Evolutionary conservation across 495 filamentous ascomycete species (phyloP), one percentile per base, ranked within the genome.

Genomic region (Podospora australis): DNA sequence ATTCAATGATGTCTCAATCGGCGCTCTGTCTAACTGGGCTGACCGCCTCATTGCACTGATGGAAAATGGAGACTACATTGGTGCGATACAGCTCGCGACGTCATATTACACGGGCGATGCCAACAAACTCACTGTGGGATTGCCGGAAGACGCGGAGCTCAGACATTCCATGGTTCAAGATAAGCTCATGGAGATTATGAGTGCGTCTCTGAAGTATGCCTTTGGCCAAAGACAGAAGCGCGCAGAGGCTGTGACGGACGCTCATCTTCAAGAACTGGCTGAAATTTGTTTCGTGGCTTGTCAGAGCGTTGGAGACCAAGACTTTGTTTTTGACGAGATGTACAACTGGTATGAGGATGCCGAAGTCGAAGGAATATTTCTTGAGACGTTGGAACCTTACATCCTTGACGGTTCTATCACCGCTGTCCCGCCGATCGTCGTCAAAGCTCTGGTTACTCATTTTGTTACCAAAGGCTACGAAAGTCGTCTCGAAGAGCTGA

Each of bases 21-120:
- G 92, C 17, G 84, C 82, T 25, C 68, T 98, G 38, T 96, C 94
- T 10, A 97, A 97, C 57, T 98, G 92, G 92, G 92, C 92, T n/a
- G 92, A 98, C 68, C 77, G 92, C 51, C 71, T 98, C n/a, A 79
- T 95, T 45, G 90, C 91, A 1, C 71, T 96, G 48, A 95, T 98
- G 88, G 90, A 97, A 60, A 83, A 88, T 36, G 92, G 92, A 22
- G 88, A 95, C 59, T 94, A 90, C 55, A 88, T 98, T 54, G 82
- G 82, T 6, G 91, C 94, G 6, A 96, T 98, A 44, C 75, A 79
- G 50, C 75, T 96, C 55, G 92, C 92, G 3, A 96, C 90, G 1
- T 82, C 84, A 0, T 98, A 95, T 65, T 96, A 95, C 64, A 82
- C 80, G 10, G 94, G 92, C 17, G 80, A 87, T 59, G 78, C 87